phyloP scores from a whole-genome alignment of 345 rosid genomes.

The Citrus sinensis region DVS_A1.0 CM039167.1:839001-839500 shows the following conservation, averaged over 20 bases:
- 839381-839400: slow-evolving; percentile 37
- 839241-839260: slow-evolving; percentile 10
- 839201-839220: slow-evolving; percentile 16
- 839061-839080: slow-evolving; percentile 10
- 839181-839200: slow-evolving; percentile 7
- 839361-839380: slow-evolving; percentile 25
- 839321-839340: neutral
- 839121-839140: slow-evolving; percentile 31
- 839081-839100: slow-evolving; percentile 25
- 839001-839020: slow-evolving; percentile 13
- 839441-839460: slow-evolving; percentile 2
- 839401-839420: slow-evolving; percentile 36
- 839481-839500: slow-evolving; percentile 18
- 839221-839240: neutral
- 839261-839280: slow-evolving; percentile 32
- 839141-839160: slow-evolving; percentile 24
- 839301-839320: neutral
- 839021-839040: slow-evolving; percentile 18
- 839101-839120: slow-evolving; percentile 42
- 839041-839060: slow-evolving; percentile 23
- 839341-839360: slow-evolving; percentile 21
- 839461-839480: neutral
- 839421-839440: slow-evolving; percentile 21
- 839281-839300: neutral
- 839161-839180: slow-evolving; percentile 16